phyloP scores from a whole-genome alignment of 352 stramenopile species.

The Blastocystis sp. region DNA sequence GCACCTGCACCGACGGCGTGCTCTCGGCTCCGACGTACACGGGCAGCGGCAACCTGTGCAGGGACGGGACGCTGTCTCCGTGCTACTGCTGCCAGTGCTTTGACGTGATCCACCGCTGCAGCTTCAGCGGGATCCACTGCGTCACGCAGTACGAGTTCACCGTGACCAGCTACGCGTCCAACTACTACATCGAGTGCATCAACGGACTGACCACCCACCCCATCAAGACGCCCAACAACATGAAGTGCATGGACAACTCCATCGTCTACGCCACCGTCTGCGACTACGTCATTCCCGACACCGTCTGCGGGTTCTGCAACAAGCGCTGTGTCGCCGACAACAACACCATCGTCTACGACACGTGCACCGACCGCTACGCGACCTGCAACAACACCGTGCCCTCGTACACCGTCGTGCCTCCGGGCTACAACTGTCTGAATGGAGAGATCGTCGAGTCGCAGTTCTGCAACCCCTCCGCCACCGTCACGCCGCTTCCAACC shows the following conservation, averaged over 20 bases:
- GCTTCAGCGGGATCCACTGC: slow-evolving; percentile 44
- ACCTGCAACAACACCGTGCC: slow-evolving; percentile 69
- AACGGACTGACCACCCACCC: slow-evolving; percentile 66
- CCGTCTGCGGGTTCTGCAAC: slow-evolving; percentile 58
- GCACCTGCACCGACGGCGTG: slow-evolving; percentile 45
- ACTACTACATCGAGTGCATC: slow-evolving; percentile 65
- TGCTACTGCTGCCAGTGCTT: slow-evolving; percentile 70
- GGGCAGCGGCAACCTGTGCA: slow-evolving; percentile 28
- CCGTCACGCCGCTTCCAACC: slow-evolving; percentile 12
- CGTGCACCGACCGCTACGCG: slow-evolving; percentile 41
- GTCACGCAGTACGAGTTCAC: slow-evolving; percentile 61
- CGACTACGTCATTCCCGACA: slow-evolving; percentile 48
- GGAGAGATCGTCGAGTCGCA: slow-evolving; percentile 47
- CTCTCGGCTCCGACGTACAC: slow-evolving; percentile 32
- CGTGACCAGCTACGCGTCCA: slow-evolving; percentile 14
- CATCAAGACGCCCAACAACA: slow-evolving; percentile 1
- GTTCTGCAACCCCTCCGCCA: slow-evolving; percentile 28
- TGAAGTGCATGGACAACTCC: slow-evolving; percentile 53
- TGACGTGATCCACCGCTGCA: slow-evolving; percentile 50
- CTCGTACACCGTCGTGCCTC: neutral
- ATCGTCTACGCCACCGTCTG: slow-evolving; percentile 48
- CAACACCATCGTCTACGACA: slow-evolving; percentile 66
- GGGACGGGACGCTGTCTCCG: neutral
- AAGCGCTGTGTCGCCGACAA: slow-evolving; percentile 56
- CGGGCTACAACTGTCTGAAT: slow-evolving; percentile 51